phyloP scores from a whole-genome alignment of 768 basidiomycete genomes.

The Coprinopsis marcescibilis region DNA sequence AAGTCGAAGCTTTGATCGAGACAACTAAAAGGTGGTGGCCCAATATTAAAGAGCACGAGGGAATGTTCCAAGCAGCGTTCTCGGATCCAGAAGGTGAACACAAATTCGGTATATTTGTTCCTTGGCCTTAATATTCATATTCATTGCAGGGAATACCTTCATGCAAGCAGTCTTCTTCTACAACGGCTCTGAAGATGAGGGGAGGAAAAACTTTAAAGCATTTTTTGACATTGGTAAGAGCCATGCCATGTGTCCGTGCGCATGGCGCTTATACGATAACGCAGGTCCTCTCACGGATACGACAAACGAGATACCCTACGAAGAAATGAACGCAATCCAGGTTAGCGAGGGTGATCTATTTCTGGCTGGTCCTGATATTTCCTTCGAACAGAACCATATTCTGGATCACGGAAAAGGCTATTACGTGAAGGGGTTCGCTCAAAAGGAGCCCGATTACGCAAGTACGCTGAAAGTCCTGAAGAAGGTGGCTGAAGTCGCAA shows the following conservation, averaged over 20 bases:
- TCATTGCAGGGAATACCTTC: conserved; percentile 25
- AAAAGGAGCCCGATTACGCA: conserved; percentile 20
- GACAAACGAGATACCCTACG: conserved; percentile 42
- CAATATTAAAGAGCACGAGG: conserved; percentile 33
- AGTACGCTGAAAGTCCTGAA: conserved; percentile 24
- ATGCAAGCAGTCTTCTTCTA: conserved; percentile 35
- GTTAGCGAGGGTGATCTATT: conserved; percentile 17
- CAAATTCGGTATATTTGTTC: background rate
- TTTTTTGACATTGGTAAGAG: conserved; percentile 41
- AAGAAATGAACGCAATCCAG: conserved; percentile 33
- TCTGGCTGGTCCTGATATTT: background rate
- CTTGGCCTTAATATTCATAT: background rate
- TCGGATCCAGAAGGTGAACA: conserved; percentile 33
- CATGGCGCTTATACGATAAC: background rate
- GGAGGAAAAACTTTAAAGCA: conserved; percentile 35
- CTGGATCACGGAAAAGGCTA: conserved; percentile 28
- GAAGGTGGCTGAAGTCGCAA: conserved; percentile 21
- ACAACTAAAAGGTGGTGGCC: conserved; percentile 32
- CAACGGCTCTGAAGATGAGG: conserved; percentile 47
- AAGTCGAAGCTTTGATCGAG: conserved; percentile 26
- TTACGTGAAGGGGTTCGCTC: conserved; percentile 39
- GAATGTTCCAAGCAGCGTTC: conserved; percentile 21
- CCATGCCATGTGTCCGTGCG: background rate
- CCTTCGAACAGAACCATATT: conserved; percentile 31
- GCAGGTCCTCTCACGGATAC: conserved; percentile 37